A percentile compares a stretch with the other conserved stretches of the same genome.
phyloP scores from a whole-genome alignment of 495 filamentous ascomycete species.

The Sporormia fimetaria region DNA sequence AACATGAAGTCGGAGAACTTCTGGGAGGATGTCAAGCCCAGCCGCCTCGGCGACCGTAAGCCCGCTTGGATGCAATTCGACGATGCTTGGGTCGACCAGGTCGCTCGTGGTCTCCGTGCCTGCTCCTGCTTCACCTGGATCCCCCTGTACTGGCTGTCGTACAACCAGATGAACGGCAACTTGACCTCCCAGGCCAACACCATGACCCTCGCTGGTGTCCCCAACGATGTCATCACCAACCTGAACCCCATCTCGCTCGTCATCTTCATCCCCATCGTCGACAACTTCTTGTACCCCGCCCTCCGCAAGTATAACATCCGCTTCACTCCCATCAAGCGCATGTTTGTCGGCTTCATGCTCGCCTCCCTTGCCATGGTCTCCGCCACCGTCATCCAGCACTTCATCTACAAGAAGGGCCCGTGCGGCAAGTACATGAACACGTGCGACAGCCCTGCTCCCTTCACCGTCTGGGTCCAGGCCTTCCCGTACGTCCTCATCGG shows the following conservation, averaged over 20 bases:
- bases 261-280: conserved; percentile 68
- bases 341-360: conserved; percentile 47
- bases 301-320: conserved; percentile 51
- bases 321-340: conserved; percentile 64
- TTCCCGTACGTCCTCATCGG: conserved; percentile 55
- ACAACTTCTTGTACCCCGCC: conserved; percentile 55
- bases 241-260: conserved; percentile 66
- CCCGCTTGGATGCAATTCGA: conserved; percentile 42
- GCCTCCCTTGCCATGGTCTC: conserved; percentile 26
- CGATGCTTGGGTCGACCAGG: conserved; percentile 63
- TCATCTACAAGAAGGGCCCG: conserved; percentile 23
- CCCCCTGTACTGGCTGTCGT: conserved; percentile 50
- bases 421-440: conserved; percentile 24
- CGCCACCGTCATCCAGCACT: conserved; percentile 22
- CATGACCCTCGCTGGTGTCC: conserved; percentile 59
- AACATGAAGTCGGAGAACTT: conserved; percentile 45
- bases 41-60: conserved; percentile 31
- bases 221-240: conserved; percentile 73
- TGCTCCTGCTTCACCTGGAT: conserved; percentile 58
- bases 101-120: conserved; percentile 54
- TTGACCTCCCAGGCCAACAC: conserved; percentile 63
- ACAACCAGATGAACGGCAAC: conserved; percentile 50
- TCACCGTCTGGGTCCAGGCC: conserved; percentile 42
- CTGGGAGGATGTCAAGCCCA: conserved; percentile 56
- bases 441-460: conserved; percentile 33